Conservation (phyloP, 495 filamentous ascomycete species). For the Aspergillus egyptiacus region DNA sequence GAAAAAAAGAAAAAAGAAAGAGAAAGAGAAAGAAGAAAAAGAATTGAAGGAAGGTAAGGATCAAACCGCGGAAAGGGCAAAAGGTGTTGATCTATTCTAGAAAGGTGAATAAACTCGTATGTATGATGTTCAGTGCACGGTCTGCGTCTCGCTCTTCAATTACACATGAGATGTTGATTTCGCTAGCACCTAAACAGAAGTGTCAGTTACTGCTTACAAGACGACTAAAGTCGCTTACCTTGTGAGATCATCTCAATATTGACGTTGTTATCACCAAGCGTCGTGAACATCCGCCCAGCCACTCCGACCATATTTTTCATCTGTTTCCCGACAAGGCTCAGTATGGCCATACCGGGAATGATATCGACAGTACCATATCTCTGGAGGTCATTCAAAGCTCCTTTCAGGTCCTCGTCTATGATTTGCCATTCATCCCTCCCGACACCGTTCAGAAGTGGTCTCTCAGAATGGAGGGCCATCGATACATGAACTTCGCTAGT, state of each 20-base stretch:
- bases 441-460: slow-evolving; percentile 46
- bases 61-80: background rate
- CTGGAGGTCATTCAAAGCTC: slow-evolving; percentile 61
- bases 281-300: slow-evolving; percentile 82
- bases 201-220: slow-evolving; percentile 19
- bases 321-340: slow-evolving; percentile 85
- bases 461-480: slow-evolving; percentile 78
- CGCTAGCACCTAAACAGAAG: slow-evolving; percentile 66
- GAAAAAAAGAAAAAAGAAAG: no score
- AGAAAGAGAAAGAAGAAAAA: no score
- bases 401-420: slow-evolving; percentile 57
- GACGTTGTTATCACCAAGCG: slow-evolving; percentile 77
- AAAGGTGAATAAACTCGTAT: slow-evolving; percentile 80
- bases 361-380: slow-evolving; percentile 82
- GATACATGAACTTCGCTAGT: slow-evolving; percentile 93
- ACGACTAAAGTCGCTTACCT: slow-evolving; percentile 49
- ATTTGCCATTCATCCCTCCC: slow-evolving; percentile 59
- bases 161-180: slow-evolving; percentile 98
- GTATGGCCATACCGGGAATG: slow-evolving; percentile 79
- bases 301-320: slow-evolving; percentile 95
- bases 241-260: slow-evolving; percentile 99
- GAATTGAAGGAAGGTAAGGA: background rate
- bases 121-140: slow-evolving; percentile 87
- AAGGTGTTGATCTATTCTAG: slow-evolving; percentile 33
- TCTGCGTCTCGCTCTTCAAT: slow-evolving; percentile 86